Evolutionary conservation across 169 alveolate species (phyloP).

Genomic region (Babesia bigemina): DNA sequence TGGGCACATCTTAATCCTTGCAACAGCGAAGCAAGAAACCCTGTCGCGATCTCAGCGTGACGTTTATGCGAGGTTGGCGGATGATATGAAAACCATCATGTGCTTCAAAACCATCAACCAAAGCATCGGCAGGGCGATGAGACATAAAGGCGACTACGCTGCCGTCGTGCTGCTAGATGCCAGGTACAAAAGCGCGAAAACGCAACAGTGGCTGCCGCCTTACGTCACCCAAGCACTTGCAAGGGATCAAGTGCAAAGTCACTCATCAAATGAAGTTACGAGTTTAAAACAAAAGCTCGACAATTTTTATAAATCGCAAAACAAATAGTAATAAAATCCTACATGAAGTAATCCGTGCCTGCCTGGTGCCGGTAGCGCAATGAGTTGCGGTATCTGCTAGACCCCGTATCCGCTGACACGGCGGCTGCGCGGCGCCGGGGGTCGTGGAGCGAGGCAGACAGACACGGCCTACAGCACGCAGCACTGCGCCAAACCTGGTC

Average conservation of each 20-base stretch:
- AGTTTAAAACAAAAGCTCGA: too few species aligned
- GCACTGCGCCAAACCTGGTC: too few species aligned
- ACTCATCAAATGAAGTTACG: too few species aligned
- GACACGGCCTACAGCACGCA: too few species aligned
- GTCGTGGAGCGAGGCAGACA: too few species aligned
- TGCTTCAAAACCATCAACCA: conserved; percentile 93
- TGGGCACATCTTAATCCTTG: not conserved
- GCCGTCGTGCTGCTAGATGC: conserved; percentile 88
- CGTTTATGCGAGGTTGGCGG: conserved; percentile 36
- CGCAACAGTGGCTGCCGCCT: not conserved
- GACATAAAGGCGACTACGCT: conserved; percentile 94
- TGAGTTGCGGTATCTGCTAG: too few species aligned
- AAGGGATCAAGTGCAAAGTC: not conserved
- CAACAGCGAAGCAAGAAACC: not conserved
- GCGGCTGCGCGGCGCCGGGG: too few species aligned
- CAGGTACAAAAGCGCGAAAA: conserved; percentile 63
- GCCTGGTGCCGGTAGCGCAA: too few species aligned
- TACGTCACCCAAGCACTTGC: conserved; percentile 3
- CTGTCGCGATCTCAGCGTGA: conserved; percentile 6
- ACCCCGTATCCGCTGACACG: too few species aligned
- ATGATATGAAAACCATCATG: conserved; percentile 77
- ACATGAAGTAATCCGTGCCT: too few species aligned
- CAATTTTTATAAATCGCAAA: too few species aligned
- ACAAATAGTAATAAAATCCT: too few species aligned
- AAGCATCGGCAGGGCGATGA: conserved; percentile 95